Conservation (phyloP, 2,329 filamentous ascomycete species). For the Colletotrichum tanaceti region DNA sequence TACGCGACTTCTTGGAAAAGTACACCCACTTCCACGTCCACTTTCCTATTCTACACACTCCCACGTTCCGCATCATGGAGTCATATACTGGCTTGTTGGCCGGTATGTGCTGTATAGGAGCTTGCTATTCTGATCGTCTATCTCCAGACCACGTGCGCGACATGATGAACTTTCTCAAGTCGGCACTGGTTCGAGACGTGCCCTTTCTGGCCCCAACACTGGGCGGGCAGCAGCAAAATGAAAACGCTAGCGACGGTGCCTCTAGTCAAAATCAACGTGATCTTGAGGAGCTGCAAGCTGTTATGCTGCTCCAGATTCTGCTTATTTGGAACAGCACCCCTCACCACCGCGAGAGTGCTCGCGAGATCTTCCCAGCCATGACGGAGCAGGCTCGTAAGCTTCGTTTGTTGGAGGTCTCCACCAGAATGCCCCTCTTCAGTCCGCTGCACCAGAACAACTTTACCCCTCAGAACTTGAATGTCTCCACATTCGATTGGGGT, state of each 20-base stretch:
- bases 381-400: conserved; percentile 68
- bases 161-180: conserved; percentile 73
- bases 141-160: conserved; percentile 71
- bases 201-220: conserved; percentile 54
- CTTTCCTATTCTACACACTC: conserved; percentile 78
- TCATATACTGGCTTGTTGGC: conserved; percentile 75
- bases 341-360: conserved; percentile 71
- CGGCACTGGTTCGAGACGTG: conserved; percentile 68
- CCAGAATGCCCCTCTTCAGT: conserved; percentile 63
- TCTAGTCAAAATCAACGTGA: conserved; percentile 48
- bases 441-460: conserved; percentile 69
- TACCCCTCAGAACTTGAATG: conserved; percentile 57
- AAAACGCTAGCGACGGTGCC: conserved; percentile 5
- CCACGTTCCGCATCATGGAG: conserved; percentile 75
- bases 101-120: conserved; percentile 78
- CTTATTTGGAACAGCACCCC: conserved; percentile 78
- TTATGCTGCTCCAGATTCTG: conserved; percentile 71
- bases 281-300: conserved; percentile 75
- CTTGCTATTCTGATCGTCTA: conserved; percentile 77
- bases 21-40: conserved; percentile 80
- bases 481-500: conserved; percentile 71
- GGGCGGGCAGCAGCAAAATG: conserved; percentile 42
- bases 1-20: conserved; percentile 76
- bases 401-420: conserved; percentile 66
- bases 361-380: conserved; percentile 68